phyloP scores from a whole-genome alignment of 768 basidiomycete species.

The Chalciporus chontae region DNA sequence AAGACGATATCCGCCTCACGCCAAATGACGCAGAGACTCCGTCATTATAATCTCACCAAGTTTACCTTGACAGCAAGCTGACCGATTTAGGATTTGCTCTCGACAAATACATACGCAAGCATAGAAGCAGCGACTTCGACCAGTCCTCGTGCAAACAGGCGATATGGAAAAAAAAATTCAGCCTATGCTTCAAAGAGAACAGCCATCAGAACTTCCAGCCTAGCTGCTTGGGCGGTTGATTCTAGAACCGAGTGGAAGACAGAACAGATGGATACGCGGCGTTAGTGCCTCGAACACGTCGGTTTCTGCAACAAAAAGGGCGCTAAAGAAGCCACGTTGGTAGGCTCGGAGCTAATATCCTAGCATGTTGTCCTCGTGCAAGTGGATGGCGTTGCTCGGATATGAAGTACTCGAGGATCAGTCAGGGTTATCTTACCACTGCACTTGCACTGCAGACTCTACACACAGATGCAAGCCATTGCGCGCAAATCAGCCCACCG shows the following conservation, averaged over 20 bases:
- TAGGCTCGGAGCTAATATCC: neutral
- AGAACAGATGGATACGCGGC: too few species aligned
- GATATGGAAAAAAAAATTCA: neutral
- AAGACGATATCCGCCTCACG: too few species aligned
- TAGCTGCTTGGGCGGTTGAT: neutral
- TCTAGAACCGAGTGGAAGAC: neutral
- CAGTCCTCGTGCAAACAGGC: neutral
- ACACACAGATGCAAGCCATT: neutral
- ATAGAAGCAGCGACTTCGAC: neutral
- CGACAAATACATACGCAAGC: too few species aligned
- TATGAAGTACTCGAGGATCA: conserved; percentile 17
- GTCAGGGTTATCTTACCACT: neutral
- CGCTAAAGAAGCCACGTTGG: neutral
- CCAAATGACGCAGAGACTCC: too few species aligned
- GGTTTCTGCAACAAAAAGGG: neutral
- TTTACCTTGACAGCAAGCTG: too few species aligned
- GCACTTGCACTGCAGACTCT: too few species aligned
- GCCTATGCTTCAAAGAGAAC: neutral
- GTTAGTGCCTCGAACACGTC: neutral
- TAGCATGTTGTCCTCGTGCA: conserved; percentile 17
- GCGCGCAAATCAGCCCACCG: neutral
- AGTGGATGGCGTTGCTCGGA: conserved; percentile 11
- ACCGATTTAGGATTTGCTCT: too few species aligned
- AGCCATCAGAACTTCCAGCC: neutral
- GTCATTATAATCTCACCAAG: too few species aligned